Percentiles rank a stretch among this genome's conserved stretches.
These are phyloP conservation scores for Metschnikowia arizonensis DNA, from an alignment of 805 yeast genomes.

Conservation along the genomic window DNA sequence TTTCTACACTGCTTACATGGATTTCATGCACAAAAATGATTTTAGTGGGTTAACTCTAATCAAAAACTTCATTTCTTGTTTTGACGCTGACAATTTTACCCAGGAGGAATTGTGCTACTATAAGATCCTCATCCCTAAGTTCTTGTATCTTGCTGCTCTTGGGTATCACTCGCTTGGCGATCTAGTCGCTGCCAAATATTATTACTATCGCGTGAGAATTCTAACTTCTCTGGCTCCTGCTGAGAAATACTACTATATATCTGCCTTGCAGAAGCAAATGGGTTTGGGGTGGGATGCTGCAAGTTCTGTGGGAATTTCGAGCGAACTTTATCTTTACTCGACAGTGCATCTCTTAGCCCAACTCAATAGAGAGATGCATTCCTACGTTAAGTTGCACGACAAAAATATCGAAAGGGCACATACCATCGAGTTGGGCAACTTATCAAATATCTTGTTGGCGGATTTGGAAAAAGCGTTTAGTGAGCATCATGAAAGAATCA, in stretches of 20 bases:
- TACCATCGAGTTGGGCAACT: background rate
- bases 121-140: slow-evolving; percentile 32
- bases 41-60: slow-evolving; percentile 22
- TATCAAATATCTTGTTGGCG: background rate
- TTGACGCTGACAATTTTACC: slow-evolving; percentile 33
- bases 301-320: slow-evolving; percentile 18
- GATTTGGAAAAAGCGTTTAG: background rate
- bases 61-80: slow-evolving; percentile 32
- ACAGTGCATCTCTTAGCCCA: slow-evolving; percentile 27
- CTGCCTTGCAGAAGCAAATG: slow-evolving; percentile 11
- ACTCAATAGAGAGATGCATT: background rate
- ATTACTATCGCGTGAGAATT: slow-evolving; percentile 33
- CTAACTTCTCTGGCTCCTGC: background rate
- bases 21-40: slow-evolving; percentile 27
- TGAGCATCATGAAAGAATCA: background rate
- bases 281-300: slow-evolving; percentile 26
- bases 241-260: background rate
- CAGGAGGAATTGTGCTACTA: slow-evolving; percentile 38
- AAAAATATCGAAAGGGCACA: background rate
- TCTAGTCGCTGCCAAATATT: slow-evolving; percentile 34
- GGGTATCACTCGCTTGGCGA: slow-evolving; percentile 37
- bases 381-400: background rate
- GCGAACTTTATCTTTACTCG: slow-evolving; percentile 29
- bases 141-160: slow-evolving; percentile 39
- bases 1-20: slow-evolving; percentile 36